Conservation (phyloP, 805 yeast genomes). For the Suhomyces sp. region DNA sequence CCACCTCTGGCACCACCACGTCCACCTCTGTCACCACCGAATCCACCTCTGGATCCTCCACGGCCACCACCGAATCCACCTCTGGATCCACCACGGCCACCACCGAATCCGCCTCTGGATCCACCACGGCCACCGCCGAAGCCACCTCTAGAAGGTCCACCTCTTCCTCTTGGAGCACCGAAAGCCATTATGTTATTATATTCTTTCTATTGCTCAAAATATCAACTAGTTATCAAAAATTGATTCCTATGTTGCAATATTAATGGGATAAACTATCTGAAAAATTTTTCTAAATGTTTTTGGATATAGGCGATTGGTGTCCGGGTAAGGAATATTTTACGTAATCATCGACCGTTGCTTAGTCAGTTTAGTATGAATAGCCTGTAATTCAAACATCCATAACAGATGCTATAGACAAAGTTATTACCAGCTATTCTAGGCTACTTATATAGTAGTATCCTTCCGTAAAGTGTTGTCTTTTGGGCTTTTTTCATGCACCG, state of each 20-base stretch:
- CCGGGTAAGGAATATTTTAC: constrained; percentile 11
- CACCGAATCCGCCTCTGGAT: constrained; percentile 48
- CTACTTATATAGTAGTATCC: neutral
- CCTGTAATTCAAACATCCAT: neutral
- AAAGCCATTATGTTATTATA: constrained; percentile 59
- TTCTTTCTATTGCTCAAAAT: constrained; percentile 3
- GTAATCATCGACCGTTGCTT: neutral
- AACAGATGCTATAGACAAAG: neutral
- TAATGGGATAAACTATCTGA: neutral
- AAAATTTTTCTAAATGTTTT: constrained; percentile 10
- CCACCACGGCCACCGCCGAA: constrained; percentile 44
- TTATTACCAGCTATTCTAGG: no score
- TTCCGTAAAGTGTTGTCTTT: neutral
- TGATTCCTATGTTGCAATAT: neutral
- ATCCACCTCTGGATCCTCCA: constrained; percentile 52
- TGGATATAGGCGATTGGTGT: constrained; percentile 1
- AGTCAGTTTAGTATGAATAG: neutral
- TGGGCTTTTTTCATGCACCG: neutral
- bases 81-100: constrained; percentile 28
- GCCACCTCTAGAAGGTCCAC: constrained; percentile 48
- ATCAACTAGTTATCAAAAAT: constrained; percentile 6
- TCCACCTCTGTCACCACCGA: constrained; percentile 41
- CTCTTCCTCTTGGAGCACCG: constrained; percentile 63
- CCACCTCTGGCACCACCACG: constrained; percentile 51
- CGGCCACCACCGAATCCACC: constrained; percentile 46